Evolutionary conservation across 305 asterid species (phyloP).

Genomic region (Solanum chacoense): DNA sequence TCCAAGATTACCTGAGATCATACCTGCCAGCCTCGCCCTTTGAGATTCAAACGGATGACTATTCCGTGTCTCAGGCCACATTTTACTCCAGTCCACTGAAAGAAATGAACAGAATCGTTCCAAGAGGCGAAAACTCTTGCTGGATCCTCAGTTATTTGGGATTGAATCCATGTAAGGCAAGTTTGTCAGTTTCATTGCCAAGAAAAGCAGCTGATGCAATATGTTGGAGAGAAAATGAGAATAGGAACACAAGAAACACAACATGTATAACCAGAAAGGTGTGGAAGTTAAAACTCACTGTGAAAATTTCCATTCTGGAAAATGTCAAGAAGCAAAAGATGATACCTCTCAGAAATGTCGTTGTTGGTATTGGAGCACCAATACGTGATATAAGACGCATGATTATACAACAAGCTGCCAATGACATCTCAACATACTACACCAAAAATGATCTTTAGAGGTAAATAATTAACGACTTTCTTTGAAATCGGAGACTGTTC

Average conservation of each 20-base stretch:
- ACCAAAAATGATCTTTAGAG: too few relatives aligned
- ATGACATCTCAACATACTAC: too few relatives aligned
- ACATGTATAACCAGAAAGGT: background rate
- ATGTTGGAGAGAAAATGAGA: background rate
- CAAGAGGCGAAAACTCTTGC: background rate
- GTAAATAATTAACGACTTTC: too few relatives aligned
- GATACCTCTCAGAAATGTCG: background rate
- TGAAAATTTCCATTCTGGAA: background rate
- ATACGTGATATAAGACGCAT: too few relatives aligned
- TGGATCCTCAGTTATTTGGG: background rate
- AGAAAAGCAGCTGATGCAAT: background rate
- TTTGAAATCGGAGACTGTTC: too few relatives aligned
- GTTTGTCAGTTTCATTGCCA: background rate
- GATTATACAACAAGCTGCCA: too few relatives aligned
- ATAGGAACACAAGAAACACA: background rate
- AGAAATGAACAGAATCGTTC: background rate
- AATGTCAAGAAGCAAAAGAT: background rate
- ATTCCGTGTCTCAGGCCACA: background rate
- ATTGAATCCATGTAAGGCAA: background rate
- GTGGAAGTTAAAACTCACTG: background rate
- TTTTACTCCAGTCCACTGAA: background rate
- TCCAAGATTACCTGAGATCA: background rate
- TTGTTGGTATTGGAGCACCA: too few relatives aligned
- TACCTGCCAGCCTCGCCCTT: background rate
- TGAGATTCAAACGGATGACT: background rate